Percentiles rank a stretch among this genome's conserved stretches.
Evolutionary conservation across 2,329 filamentous ascomycete species (phyloP).

Genomic region (Leptoxyphium fumago): DNA sequence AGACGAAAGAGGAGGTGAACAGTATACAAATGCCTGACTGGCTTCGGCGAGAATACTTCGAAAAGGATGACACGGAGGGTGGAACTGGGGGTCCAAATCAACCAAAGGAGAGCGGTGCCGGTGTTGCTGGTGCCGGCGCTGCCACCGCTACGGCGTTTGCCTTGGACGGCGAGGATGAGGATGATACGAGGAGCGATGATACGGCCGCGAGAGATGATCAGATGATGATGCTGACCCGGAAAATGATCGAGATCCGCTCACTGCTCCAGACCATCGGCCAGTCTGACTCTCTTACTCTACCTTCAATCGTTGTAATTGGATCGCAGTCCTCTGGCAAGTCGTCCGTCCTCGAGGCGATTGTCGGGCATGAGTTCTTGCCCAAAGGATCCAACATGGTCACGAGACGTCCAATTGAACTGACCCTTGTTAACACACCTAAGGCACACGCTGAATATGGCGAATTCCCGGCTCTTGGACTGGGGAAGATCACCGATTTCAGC

Average conservation of each 20-base stretch:
- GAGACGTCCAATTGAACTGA: conserved; percentile 85
- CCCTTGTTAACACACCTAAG: conserved; percentile 85
- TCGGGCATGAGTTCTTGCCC: conserved; percentile 92
- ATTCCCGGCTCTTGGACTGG: conserved; percentile 80
- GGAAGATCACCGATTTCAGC: conserved; percentile 80
- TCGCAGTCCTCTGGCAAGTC: conserved; percentile 98
- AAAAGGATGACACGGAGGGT: conserved; percentile 16
- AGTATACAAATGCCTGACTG: conserved; percentile 55
- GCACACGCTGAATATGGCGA: conserved; percentile 83
- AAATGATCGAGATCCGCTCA: conserved; percentile 97
- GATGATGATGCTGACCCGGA: conserved; percentile 98
- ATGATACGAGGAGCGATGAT: conserved; percentile 46
- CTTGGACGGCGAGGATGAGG: conserved; percentile 51
- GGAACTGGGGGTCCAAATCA: conserved; percentile 24
- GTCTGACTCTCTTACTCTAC: conserved; percentile 72
- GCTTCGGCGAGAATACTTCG: conserved; percentile 51
- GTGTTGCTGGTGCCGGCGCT: conserved; percentile 48
- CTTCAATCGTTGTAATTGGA: conserved; percentile 97
- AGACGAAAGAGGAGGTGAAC: conserved; percentile 51
- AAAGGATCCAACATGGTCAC: conserved; percentile 99
- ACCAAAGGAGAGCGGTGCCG: conserved; percentile 27
- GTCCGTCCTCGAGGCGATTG: conserved; percentile 89
- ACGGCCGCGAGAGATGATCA: conserved; percentile 78
- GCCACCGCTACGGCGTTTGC: conserved; percentile 67
- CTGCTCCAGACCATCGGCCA: conserved; percentile 86